Conservation (phyloP, 2,329 filamentous ascomycete genomes). For the Tolypocladium cylindrosporum region DNA sequence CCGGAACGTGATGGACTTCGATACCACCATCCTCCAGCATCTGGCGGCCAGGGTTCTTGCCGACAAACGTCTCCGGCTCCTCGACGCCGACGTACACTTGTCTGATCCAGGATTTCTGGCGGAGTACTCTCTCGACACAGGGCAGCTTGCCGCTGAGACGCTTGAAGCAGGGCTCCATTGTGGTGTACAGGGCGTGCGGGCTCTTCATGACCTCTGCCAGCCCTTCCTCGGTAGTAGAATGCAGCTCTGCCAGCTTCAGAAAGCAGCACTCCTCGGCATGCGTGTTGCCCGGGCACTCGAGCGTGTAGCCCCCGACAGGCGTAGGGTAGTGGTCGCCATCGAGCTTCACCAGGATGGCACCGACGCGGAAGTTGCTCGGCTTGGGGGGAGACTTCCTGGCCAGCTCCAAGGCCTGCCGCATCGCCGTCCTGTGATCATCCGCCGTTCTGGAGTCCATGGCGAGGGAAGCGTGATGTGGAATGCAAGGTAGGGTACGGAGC, state of each 20-base stretch:
- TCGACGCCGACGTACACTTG: constrained; percentile 80
- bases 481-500: background rate
- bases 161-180: constrained; percentile 76
- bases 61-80: constrained; percentile 86
- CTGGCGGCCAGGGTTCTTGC: constrained; percentile 63
- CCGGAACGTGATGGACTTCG: constrained; percentile 59
- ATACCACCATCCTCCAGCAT: constrained; percentile 66
- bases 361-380: constrained; percentile 87
- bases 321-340: constrained; percentile 37
- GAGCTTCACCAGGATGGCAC: constrained; percentile 68
- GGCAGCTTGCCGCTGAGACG: constrained; percentile 64
- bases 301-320: constrained; percentile 76
- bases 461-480: background rate
- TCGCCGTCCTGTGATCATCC: constrained; percentile 38
- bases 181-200: constrained; percentile 64
- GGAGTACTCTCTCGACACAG: constrained; percentile 71
- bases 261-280: constrained; percentile 94
- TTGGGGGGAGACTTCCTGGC: constrained; percentile 74
- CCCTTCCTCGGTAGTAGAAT: constrained; percentile 40
- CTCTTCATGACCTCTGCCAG: constrained; percentile 31
- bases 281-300: constrained; percentile 86
- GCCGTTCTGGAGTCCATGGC: constrained; percentile 13
- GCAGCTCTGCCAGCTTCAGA: constrained; percentile 52
- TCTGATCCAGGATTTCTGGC: constrained; percentile 50
- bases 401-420: constrained; percentile 64